Evolutionary conservation across 345 rosid genomes (phyloP), one percentile per base, ranked within the genome.

Genomic region (Populus davidiana): DNA sequence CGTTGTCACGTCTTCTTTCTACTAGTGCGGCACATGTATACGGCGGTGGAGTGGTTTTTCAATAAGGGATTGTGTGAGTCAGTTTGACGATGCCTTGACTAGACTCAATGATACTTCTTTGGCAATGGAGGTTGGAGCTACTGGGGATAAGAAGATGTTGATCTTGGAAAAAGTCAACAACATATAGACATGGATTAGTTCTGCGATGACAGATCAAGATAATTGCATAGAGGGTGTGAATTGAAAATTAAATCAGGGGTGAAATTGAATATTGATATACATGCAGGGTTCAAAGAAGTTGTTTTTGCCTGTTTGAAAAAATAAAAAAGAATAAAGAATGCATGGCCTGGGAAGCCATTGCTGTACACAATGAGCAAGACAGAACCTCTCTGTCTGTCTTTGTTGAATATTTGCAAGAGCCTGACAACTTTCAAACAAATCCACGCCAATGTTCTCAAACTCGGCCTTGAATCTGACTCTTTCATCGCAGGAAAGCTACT

Each of bases 141-240:
- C 84, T 1, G 88, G 87, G n/a, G 87, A 10, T 41, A 41, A 81
- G 61, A 76, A 82, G 44, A 70, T 77, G 82, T 75, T 90, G 85
- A 86, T 85, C 1, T 43, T 73, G 18, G 69, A 36, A 39, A 89
- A 83, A 33, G 69, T 83, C 70, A 88, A 80, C 67, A 78, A 80
- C 67, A 78, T 92, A 6, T 87, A 89, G 87, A 90, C 97, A 20
- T 92, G 94, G 93, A 84, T 89, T 9, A 89, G 93, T 62, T 86
- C 82, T 8, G 97, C 92, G 20, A 84, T 92, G 92, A 82, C 90
- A 0, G 89, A 92, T 76, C 85, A 85, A 64, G 88, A 89, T 56
- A 86, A 89, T 62, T 92, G 94, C 73, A 64, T 84, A 44, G 94
- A 92, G 71, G 93, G 97, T 41, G 79, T 90, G 82, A 84, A 84